Conservation (phyloP, 331 rosid genomes). For the Cydonia oblonga region DNA sequence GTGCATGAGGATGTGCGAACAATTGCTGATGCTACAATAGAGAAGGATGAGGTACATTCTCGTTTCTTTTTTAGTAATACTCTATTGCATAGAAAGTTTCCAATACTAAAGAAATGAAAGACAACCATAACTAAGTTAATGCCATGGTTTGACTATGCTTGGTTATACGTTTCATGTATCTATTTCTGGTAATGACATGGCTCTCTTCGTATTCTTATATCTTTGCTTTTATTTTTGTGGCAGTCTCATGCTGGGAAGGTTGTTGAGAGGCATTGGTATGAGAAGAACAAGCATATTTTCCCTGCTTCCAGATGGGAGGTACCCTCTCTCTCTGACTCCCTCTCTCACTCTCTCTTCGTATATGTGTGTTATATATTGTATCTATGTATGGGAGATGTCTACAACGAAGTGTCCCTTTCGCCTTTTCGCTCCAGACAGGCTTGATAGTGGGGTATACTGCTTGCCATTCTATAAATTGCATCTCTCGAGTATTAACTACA, state of each 20-base stretch:
- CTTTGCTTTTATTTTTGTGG: background rate
- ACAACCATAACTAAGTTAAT: background rate
- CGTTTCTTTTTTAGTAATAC: background rate
- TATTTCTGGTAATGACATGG: background rate
- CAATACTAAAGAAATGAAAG: background rate
- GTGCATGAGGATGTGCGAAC: slow-evolving; percentile 97
- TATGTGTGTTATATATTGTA: background rate
- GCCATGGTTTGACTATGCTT: background rate
- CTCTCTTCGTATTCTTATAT: background rate
- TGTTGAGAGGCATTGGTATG: slow-evolving; percentile 96
- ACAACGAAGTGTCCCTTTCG: background rate
- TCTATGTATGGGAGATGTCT: background rate
- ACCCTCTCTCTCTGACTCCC: background rate
- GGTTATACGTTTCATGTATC: background rate
- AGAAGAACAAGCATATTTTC: slow-evolving; percentile 94
- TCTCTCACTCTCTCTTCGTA: background rate
- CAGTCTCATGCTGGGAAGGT: slow-evolving; percentile 99
- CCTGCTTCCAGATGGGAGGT: slow-evolving; percentile 99
- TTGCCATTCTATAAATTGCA: background rate
- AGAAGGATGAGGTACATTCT: slow-evolving; percentile 83
- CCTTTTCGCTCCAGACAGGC: background rate
- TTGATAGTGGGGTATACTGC: background rate
- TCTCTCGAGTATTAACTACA: background rate
- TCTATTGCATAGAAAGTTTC: background rate
- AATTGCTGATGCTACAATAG: slow-evolving; percentile 91